Conservation (phyloP, 257 asterid species). For the Salvia hispanica region DNA sequence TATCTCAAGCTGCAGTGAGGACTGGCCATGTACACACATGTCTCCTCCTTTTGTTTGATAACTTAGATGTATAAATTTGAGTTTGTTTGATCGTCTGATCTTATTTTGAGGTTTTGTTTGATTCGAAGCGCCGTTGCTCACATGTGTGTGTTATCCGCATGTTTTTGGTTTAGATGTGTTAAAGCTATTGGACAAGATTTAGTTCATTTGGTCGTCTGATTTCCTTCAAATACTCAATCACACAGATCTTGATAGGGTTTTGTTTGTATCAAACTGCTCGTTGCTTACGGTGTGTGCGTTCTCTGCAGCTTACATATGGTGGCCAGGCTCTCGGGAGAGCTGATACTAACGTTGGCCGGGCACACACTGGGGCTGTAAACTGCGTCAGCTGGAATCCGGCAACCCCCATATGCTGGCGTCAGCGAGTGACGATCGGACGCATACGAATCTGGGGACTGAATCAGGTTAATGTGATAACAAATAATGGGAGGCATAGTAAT, state of each 20-base stretch:
- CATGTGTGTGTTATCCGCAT: constrained; percentile 1
- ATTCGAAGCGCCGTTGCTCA: background rate
- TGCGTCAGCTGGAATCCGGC: constrained; percentile 77
- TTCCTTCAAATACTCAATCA: too few relatives aligned
- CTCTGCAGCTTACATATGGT: constrained; percentile 75
- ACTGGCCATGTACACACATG: constrained; percentile 66
- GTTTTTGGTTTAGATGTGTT: too few relatives aligned
- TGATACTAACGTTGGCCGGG: constrained; percentile 59
- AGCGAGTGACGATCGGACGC: too few relatives aligned
- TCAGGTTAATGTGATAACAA: constrained; percentile 49
- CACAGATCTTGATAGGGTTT: too few relatives aligned
- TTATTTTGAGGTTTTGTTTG: background rate
- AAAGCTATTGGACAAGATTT: too few relatives aligned
- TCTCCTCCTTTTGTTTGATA: background rate
- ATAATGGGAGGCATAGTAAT: constrained; percentile 51
- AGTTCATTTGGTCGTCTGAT: too few relatives aligned
- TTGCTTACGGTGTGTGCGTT: too few relatives aligned
- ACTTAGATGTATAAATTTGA: too few relatives aligned
- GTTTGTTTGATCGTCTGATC: too few relatives aligned
- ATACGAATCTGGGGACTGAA: constrained; percentile 66
- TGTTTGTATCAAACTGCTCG: too few relatives aligned
- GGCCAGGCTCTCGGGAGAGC: constrained; percentile 67
- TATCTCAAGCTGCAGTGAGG: constrained; percentile 94
- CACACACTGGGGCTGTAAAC: constrained; percentile 81
- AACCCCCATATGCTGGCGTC: too few relatives aligned